Evolutionary conservation across 108 stramenopile species (phyloP), one percentile per base, ranked within the genome.

Genomic region (Thalassiosira profunda): DNA sequence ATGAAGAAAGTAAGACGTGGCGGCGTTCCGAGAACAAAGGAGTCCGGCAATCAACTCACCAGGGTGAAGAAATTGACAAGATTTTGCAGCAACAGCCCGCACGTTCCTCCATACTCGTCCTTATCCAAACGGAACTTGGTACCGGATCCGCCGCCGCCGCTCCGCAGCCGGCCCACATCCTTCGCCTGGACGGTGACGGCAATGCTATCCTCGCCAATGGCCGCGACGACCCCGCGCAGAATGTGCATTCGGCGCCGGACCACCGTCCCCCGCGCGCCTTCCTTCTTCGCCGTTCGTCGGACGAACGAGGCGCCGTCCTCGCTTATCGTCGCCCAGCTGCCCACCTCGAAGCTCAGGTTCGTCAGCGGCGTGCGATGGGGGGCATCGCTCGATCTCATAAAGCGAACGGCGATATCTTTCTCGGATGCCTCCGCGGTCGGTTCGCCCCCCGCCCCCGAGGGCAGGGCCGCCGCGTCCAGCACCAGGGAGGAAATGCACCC

Each of bases 1-100:
- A n/a, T n/a, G n/a, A n/a, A n/a, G n/a, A n/a, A n/a, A n/a, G n/a
- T n/a, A n/a, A n/a, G n/a, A n/a, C n/a, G n/a, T n/a, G n/a, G n/a
- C n/a, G n/a, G n/a, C n/a, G n/a, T n/a, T n/a, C n/a, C n/a, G n/a
- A n/a, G n/a, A n/a, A n/a, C n/a, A n/a, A n/a, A n/a, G n/a, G n/a
- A n/a, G n/a, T n/a, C n/a, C n/a, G n/a, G n/a, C n/a, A n/a, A n/a
- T n/a, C n/a, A n/a, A n/a, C n/a, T n/a, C n/a, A n/a, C n/a, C 49
- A 80, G 67, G 30, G 83, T 62, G 12, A 79, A 71, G 64, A 79
- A 79, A 25, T 79, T 79, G 9, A 70, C 67, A 20, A 96, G 58
- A 79, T 96, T 96, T 58, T 89, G 90, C 10, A 91, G 73, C 7
- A 93, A 74, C 7, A 90, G 84, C 40, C 89, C 89, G 6, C 67